Percentiles rank a stretch among this genome's conserved stretches.
phyloP scores from a whole-genome alignment of 2,329 filamentous ascomycete species.

The Aspergillus calidoustus region DNA sequence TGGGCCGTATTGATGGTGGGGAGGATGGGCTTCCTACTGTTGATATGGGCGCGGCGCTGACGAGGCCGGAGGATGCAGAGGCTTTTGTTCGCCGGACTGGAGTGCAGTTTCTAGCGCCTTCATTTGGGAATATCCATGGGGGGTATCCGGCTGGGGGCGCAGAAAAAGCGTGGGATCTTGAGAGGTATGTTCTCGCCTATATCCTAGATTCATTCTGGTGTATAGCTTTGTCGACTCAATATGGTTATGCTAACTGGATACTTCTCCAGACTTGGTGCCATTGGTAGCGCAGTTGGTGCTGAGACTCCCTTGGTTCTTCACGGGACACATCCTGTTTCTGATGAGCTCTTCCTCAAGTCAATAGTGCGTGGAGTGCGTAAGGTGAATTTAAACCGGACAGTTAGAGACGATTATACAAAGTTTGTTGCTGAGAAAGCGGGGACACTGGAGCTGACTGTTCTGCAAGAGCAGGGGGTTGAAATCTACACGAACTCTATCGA shows the following conservation, averaged over 20 bases:
- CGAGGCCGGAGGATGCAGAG: slow-evolving; percentile 67
- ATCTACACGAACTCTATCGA: slow-evolving; percentile 20
- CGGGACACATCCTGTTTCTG: slow-evolving; percentile 29
- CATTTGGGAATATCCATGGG: slow-evolving; percentile 25
- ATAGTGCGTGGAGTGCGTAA: slow-evolving; percentile 28
- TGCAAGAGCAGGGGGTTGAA: slow-evolving; percentile 20
- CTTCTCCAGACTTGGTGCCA: slow-evolving; percentile 13
- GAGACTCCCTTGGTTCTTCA: slow-evolving; percentile 25
- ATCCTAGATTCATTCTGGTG: too few species aligned
- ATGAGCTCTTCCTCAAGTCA: slow-evolving; percentile 24
- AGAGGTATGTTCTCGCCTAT: slow-evolving; percentile 3
- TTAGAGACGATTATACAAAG: slow-evolving; percentile 30
- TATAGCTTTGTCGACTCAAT: too few species aligned
- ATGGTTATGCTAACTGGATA: neutral
- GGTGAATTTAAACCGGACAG: slow-evolving; percentile 31
- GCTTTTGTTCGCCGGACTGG: slow-evolving; percentile 67
- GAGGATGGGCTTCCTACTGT: slow-evolving; percentile 73
- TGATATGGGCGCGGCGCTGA: slow-evolving; percentile 63
- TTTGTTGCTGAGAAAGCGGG: slow-evolving; percentile 24
- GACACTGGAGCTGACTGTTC: slow-evolving; percentile 18
- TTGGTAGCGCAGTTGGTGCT: slow-evolving; percentile 10
- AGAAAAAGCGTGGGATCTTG: slow-evolving; percentile 19
- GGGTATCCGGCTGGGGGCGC: slow-evolving; percentile 31
- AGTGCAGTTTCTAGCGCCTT: slow-evolving; percentile 71
- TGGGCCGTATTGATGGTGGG: slow-evolving; percentile 68